Evolutionary conservation across 2,329 filamentous ascomycete species (phyloP).

Genomic region (Dactylonectria macrodidyma): DNA sequence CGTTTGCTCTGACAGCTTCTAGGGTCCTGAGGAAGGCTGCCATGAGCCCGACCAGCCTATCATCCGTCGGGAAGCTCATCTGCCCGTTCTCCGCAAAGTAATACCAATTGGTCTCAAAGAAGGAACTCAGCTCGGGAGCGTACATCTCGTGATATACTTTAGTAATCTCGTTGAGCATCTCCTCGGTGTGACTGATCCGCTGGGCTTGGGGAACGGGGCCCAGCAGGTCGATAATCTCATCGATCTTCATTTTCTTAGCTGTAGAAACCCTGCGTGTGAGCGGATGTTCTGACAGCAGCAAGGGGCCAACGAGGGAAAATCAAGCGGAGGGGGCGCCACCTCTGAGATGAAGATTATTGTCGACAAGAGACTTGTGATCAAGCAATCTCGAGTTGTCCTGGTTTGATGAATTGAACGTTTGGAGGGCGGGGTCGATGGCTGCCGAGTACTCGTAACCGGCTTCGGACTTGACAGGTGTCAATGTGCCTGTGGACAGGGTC

Average conservation of each 20-base stretch:
- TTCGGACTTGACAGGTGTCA: conserved; percentile 56
- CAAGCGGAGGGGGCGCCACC: conserved; percentile 63
- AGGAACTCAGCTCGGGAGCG: conserved; percentile 79
- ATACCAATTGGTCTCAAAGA: conserved; percentile 91
- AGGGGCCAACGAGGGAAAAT: conserved; percentile 49
- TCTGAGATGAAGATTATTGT: conserved; percentile 61
- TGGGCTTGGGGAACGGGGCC: conserved; percentile 72
- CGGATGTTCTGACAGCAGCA: conserved; percentile 50
- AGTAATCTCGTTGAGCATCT: conserved; percentile 76
- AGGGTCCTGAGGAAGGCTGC: conserved; percentile 74
- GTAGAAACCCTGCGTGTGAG: conserved; percentile 50
- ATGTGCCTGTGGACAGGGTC: conserved; percentile 50
- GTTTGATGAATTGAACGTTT: conserved; percentile 53
- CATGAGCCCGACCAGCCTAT: conserved; percentile 76
- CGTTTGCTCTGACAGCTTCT: conserved; percentile 63
- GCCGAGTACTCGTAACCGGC: conserved; percentile 68
- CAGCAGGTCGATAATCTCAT: conserved; percentile 77
- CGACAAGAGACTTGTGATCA: conserved; percentile 49
- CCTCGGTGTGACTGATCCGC: conserved; percentile 65
- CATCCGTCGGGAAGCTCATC: conserved; percentile 65
- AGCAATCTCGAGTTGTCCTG: conserved; percentile 45
- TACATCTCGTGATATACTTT: conserved; percentile 83
- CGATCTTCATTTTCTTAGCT: conserved; percentile 75
- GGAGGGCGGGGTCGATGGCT: conserved; percentile 78
- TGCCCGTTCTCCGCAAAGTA: conserved; percentile 63